Percentiles rank a stretch among this genome's conserved stretches.
phyloP scores from a whole-genome alignment of 140 eudicot genomes.

The Stevia rebaudiana region DNA sequence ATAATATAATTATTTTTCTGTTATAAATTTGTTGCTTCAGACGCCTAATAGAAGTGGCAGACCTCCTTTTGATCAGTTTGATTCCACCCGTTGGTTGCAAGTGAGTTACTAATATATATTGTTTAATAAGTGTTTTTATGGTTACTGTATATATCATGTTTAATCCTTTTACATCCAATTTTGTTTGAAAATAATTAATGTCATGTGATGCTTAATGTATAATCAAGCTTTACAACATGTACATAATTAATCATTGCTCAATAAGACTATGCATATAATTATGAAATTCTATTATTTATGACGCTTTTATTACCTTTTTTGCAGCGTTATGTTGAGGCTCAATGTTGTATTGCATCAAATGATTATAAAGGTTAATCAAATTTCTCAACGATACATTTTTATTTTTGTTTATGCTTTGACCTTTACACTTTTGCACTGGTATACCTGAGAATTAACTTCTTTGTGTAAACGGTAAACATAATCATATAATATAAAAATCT shows the following conservation, averaged over 20 bases:
- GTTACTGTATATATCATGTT: slow-evolving; percentile 5
- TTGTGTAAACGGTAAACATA: neutral
- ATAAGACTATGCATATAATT: neutral
- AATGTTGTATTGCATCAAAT: slow-evolving; percentile 87
- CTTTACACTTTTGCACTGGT: slow-evolving; percentile 15
- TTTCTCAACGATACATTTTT: neutral
- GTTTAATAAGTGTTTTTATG: neutral
- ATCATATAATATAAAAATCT: neutral
- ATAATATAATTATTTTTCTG: slow-evolving; percentile 10
- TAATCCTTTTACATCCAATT: neutral
- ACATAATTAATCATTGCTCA: neutral
- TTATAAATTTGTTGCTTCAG: slow-evolving; percentile 31
- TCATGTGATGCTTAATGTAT: too few species aligned
- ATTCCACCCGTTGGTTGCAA: slow-evolving; percentile 86
- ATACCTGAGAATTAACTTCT: neutral
- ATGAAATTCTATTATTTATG: neutral
- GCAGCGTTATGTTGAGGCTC: slow-evolving; percentile 98
- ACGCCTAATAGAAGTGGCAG: slow-evolving; percentile 79
- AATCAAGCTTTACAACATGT: neutral
- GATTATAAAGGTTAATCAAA: slow-evolving; percentile 78
- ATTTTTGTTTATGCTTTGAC: neutral
- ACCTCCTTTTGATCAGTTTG: slow-evolving; percentile 84
- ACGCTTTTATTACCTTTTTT: slow-evolving; percentile 6
- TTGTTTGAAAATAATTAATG: neutral
- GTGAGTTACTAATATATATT: slow-evolving; percentile 34